Evolutionary conservation across 345 rosid species (phyloP).

Genomic region (Orychophragmus violaceus): DNA sequence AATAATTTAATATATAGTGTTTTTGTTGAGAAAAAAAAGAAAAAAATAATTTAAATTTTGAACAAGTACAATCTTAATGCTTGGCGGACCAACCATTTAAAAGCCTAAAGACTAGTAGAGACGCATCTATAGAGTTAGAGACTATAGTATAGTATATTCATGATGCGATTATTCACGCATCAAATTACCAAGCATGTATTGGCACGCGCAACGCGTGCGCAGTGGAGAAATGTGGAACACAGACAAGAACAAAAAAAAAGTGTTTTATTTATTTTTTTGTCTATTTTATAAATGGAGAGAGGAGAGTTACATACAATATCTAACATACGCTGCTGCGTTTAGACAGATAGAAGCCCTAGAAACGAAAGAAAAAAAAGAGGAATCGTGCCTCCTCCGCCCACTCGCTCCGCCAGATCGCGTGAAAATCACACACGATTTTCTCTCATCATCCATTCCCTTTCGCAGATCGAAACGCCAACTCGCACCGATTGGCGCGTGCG

Average conservation of each 20-base stretch:
- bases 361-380: not conserved
- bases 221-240: not conserved
- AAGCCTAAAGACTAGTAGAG: not conserved
- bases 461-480: conserved; percentile 33
- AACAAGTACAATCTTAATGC: not conserved
- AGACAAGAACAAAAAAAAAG: not conserved
- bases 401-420: conserved; percentile 33
- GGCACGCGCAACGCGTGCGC: conserved; percentile 36
- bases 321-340: not conserved
- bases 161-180: conserved; percentile 15
- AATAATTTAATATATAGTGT: too few relatives aligned
- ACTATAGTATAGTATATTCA: not conserved
- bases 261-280: not conserved
- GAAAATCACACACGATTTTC: conserved; percentile 19
- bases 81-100: not conserved
- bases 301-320: not conserved
- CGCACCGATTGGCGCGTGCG: conserved; percentile 34
- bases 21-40: not conserved
- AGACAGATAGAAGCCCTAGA: conserved; percentile 26
- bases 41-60: not conserved
- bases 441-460: not conserved
- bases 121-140: not conserved
- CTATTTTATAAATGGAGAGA: not conserved
- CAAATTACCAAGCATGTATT: not conserved
- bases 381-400: conserved; percentile 25